Evolutionary conservation across 768 basidiomycete species (phyloP).

Genomic region (Tricholoma sp.): DNA sequence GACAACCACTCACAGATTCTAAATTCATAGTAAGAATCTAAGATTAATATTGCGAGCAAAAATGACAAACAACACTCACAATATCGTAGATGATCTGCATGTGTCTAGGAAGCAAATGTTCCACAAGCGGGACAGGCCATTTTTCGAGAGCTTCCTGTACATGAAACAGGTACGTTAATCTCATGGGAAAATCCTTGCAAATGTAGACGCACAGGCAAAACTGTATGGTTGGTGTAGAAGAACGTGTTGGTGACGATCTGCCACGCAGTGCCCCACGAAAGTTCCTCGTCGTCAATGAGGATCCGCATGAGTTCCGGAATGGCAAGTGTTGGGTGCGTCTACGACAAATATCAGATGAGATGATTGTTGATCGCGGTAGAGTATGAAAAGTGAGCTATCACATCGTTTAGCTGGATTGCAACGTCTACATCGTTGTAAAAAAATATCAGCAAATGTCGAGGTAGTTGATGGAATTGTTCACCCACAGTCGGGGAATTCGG

Average conservation of each 20-base stretch:
- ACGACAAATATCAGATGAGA: background rate
- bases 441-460: conserved; percentile 3
- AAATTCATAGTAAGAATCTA: conserved; percentile 8
- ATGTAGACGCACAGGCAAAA: conserved; percentile 63
- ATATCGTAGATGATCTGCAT: conserved; percentile 93
- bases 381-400: conserved; percentile 18
- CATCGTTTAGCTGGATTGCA: conserved; percentile 94
- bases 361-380: background rate
- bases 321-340: conserved; percentile 94
- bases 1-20: conserved; percentile 44
- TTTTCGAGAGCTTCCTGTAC: conserved; percentile 78
- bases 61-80: conserved; percentile 36
- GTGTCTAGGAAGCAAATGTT: conserved; percentile 83
- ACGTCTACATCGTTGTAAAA: conserved; percentile 43
- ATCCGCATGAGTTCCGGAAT: conserved; percentile 95
- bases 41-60: background rate
- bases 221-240: conserved; percentile 95
- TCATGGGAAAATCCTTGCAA: background rate
- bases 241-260: conserved; percentile 83
- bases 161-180: background rate
- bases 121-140: conserved; percentile 87
- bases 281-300: conserved; percentile 86
- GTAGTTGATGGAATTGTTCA: conserved; percentile 2
- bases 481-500: conserved; percentile 79
- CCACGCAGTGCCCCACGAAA: conserved; percentile 85